phyloP scores from a whole-genome alignment of 257 asterid species.

The Solanum sejunctum region DNA sequence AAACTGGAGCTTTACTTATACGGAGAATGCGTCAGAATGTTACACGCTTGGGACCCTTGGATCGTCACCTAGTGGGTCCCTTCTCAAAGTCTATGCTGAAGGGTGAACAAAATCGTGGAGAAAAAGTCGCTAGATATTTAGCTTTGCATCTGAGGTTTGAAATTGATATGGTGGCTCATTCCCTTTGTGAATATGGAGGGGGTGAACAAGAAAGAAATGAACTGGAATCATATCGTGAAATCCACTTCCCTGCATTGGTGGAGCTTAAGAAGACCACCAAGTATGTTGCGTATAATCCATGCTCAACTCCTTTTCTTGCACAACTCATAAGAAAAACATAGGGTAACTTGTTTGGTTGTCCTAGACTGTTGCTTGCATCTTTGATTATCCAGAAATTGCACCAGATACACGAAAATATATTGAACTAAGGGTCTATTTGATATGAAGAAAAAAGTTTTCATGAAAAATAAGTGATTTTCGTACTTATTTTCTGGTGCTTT shows the following conservation, averaged over 20 bases:
- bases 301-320: background rate
- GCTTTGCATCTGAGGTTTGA: conserved; percentile 97
- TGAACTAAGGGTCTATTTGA: background rate
- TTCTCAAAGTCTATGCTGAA: conserved; percentile 38
- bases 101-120: conserved; percentile 33
- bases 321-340: background rate
- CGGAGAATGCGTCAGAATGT: conserved; percentile 83
- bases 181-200: conserved; percentile 88
- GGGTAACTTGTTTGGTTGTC: background rate
- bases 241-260: conserved; percentile 80
- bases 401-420: background rate
- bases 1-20: conserved; percentile 78
- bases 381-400: background rate
- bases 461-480: background rate
- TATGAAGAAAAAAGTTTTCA: background rate
- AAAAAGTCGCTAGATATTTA: conserved; percentile 55
- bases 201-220: conserved; percentile 70
- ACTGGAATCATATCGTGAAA: conserved; percentile 60
- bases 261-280: conserved; percentile 44
- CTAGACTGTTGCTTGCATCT: background rate
- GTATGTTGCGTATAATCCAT: conserved; percentile 24
- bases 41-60: conserved; percentile 65
- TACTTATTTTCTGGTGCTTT: background rate
- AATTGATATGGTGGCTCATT: conserved; percentile 99
- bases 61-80: conserved; percentile 78